These are phyloP conservation scores for Trichomonascus vanleenenianus DNA, from an alignment of 805 yeast species.

Conservation along the genomic window DNA sequence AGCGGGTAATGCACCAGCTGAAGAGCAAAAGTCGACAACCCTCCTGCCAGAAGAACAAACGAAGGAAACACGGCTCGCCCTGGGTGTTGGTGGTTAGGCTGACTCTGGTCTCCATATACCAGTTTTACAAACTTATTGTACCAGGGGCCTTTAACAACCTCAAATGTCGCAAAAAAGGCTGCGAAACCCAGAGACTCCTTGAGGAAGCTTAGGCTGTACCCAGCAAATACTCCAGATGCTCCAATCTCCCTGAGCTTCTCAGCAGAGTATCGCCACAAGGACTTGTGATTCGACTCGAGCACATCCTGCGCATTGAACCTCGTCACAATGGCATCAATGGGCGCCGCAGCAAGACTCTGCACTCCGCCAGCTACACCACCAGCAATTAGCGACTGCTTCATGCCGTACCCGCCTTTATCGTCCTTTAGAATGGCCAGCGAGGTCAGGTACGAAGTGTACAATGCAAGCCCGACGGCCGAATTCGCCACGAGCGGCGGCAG, in stretches of 20 bases:
- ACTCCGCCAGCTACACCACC: constrained; percentile 82
- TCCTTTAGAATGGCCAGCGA: constrained; percentile 21
- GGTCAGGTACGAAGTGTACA: constrained; percentile 73
- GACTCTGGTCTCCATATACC: constrained; percentile 8
- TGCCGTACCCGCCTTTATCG: constrained; percentile 38
- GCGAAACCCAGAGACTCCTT: constrained; percentile 84
- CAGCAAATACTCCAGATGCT: constrained; percentile 79
- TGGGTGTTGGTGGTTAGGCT: constrained; percentile 14
- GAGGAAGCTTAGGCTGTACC: constrained; percentile 65
- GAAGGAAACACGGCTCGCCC: constrained; percentile 51
- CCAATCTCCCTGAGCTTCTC: constrained; percentile 69
- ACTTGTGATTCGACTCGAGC: constrained; percentile 56
- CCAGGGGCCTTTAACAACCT: constrained; percentile 54
- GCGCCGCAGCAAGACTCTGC: constrained; percentile 89
- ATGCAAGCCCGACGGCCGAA: constrained; percentile 75
- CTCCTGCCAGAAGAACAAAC: constrained; percentile 76
- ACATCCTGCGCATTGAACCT: constrained; percentile 73
- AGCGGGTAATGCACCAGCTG: constrained; percentile 80
- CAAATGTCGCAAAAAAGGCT: constrained; percentile 73
- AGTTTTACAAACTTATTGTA: constrained; percentile 22
- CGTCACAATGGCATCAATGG: constrained; percentile 83
- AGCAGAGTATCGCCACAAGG: constrained; percentile 70
- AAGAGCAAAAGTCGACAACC: constrained; percentile 71
- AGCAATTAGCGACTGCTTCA: constrained; percentile 46
- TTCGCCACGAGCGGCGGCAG: constrained; percentile 86